Conservation (phyloP, 2,329 filamentous ascomycete genomes). For the Xylogone sp. region DNA sequence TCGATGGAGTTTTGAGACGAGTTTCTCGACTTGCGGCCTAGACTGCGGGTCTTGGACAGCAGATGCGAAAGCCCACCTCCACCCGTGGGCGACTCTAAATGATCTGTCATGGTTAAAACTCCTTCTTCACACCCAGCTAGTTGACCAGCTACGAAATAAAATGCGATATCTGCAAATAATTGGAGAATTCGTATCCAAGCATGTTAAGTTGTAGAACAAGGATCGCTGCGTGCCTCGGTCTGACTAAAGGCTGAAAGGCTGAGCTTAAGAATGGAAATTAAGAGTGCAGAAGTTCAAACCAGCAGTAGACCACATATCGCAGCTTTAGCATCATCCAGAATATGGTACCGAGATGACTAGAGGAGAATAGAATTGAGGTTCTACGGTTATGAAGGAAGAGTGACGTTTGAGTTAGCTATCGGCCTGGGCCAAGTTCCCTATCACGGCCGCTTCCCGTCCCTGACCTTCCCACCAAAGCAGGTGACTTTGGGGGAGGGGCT, state of each 20-base stretch:
- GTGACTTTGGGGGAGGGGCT: neutral
- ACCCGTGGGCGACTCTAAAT: slow-evolving; percentile 17
- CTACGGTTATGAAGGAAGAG: neutral
- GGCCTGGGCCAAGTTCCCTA: neutral
- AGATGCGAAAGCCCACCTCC: slow-evolving; percentile 17
- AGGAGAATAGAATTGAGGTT: neutral
- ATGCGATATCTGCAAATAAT: slow-evolving; percentile 1
- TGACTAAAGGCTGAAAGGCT: no score
- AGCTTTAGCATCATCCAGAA: neutral
- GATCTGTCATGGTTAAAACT: slow-evolving; percentile 26
- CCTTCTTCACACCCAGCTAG: neutral
- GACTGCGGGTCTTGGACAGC: slow-evolving; percentile 21
- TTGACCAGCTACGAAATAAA: neutral
- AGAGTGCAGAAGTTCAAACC: no score
- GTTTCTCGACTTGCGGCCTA: slow-evolving; percentile 15
- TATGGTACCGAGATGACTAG: neutral
- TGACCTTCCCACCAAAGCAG: neutral
- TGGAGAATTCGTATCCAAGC: no score
- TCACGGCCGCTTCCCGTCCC: neutral
- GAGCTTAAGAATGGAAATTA: no score
- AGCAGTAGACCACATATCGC: no score
- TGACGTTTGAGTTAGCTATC: neutral
- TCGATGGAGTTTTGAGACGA: slow-evolving; percentile 22
- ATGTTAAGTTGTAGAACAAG: no score
- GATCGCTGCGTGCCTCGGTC: no score